Percentiles rank a stretch among this genome's conserved stretches.
phyloP scores from a whole-genome alignment of 1,139 yeast genomes.

The Kodamaea plutei region DNA sequence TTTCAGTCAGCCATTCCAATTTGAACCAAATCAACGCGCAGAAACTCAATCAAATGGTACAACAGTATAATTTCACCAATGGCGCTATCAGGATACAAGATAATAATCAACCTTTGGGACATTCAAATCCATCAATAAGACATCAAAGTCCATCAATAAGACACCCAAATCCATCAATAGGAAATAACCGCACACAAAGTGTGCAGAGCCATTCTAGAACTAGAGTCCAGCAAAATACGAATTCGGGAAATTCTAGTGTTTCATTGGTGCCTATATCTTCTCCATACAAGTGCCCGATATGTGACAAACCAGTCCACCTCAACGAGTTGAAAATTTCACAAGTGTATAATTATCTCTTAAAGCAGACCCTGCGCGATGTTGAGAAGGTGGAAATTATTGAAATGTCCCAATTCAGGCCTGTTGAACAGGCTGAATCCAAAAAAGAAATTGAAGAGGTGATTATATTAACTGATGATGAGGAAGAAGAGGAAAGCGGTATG shows the following conservation, averaged over 20 bases:
- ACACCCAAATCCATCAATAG: too few relatives aligned
- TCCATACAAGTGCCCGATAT: slow-evolving; percentile 38
- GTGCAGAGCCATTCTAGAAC: not conserved
- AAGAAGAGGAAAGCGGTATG: slow-evolving; percentile 7
- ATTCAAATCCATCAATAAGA: not conserved
- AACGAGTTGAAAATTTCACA: slow-evolving; percentile 38
- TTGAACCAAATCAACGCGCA: slow-evolving; percentile 3
- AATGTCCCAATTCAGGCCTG: slow-evolving; percentile 27
- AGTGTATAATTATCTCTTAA: slow-evolving; percentile 40
- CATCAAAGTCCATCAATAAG: too few relatives aligned
- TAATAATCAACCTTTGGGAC: not conserved
- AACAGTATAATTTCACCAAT: too few relatives aligned
- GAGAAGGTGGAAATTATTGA: slow-evolving; percentile 37
- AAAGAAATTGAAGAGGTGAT: slow-evolving; percentile 21
- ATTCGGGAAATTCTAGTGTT: too few relatives aligned
- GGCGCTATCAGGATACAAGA: too few relatives aligned
- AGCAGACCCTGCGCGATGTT: slow-evolving; percentile 33
- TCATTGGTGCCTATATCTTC: slow-evolving; percentile 12
- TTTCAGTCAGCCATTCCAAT: too few relatives aligned
- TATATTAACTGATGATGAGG: slow-evolving; percentile 17
- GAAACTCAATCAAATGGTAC: slow-evolving; percentile 2
- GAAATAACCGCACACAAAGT: too few relatives aligned
- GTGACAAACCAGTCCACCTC: slow-evolving; percentile 33
- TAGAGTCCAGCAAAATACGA: too few relatives aligned
- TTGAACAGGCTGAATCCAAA: slow-evolving; percentile 5